A percentile compares a stretch with the other conserved stretches of the same genome.
phyloP scores from a whole-genome alignment of 2,329 filamentous ascomycete genomes.

The Zalaria sp. region DNA sequence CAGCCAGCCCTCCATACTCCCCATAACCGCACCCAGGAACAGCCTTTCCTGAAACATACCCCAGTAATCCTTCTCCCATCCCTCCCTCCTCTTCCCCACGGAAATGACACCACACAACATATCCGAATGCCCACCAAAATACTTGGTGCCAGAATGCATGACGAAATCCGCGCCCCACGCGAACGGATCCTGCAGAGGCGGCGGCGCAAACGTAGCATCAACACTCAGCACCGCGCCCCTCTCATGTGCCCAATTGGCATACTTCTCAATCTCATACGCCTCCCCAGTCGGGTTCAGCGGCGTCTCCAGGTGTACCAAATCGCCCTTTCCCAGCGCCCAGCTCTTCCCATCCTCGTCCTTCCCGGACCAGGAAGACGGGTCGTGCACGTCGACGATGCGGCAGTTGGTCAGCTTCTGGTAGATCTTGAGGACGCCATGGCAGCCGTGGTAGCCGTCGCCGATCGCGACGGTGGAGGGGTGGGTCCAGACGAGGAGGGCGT shows the following conservation, averaged over 20 bases:
- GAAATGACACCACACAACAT: constrained; percentile 77
- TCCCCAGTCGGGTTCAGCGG: constrained; percentile 84
- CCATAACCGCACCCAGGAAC: constrained; percentile 73
- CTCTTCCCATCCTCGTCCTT: constrained; percentile 33
- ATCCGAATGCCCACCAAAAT: constrained; percentile 90
- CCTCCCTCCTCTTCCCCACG: constrained; percentile 32
- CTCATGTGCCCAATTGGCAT: constrained; percentile 56
- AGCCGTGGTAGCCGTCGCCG: constrained; percentile 80
- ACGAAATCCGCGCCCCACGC: constrained; percentile 66
- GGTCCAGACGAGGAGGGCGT: constrained; percentile 70
- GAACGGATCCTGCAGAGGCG: constrained; percentile 79
- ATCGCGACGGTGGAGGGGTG: constrained; percentile 77
- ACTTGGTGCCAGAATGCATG: constrained; percentile 92
- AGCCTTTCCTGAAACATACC: constrained; percentile 54
- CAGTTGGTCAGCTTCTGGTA: constrained; percentile 64
- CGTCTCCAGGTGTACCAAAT: constrained; percentile 84
- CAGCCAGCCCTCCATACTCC: constrained; percentile 82
- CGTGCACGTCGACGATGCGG: constrained; percentile 51
- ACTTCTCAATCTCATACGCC: constrained; percentile 58
- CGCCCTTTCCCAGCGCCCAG: constrained; percentile 49
- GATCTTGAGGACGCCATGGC: constrained; percentile 68
- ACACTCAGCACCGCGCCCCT: constrained; percentile 66
- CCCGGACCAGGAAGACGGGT: constrained; percentile 16
- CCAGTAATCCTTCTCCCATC: constrained; percentile 38
- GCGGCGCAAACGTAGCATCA: constrained; percentile 86